These are phyloP conservation scores for Mallotus japonicus DNA, from an alignment of 441 rosid genomes.

Conservation along the genomic window DNA sequence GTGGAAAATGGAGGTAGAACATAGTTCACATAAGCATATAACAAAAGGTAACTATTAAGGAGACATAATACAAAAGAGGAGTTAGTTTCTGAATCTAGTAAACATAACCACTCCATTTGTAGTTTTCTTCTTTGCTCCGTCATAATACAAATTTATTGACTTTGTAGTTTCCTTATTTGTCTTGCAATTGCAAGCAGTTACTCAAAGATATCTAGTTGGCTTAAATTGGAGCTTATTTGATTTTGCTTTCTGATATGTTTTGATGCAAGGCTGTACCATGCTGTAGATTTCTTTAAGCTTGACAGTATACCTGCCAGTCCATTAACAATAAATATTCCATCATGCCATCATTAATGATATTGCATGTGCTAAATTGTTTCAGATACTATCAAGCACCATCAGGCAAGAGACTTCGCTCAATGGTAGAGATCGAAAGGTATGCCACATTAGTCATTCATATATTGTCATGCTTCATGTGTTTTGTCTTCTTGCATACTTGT, in stretches of 20 bases:
- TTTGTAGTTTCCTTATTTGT: background rate
- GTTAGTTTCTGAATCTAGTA: background rate
- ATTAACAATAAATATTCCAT: background rate
- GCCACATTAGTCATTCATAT: slow-evolving; percentile 19
- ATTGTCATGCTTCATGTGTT: background rate
- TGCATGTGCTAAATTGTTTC: slow-evolving; percentile 26
- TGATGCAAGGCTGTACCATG: background rate
- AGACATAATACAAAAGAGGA: background rate
- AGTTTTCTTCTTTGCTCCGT: background rate
- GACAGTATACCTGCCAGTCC: background rate
- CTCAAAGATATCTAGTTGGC: background rate
- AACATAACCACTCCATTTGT: background rate
- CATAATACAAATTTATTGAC: background rate
- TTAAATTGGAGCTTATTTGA: background rate
- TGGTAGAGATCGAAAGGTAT: slow-evolving; percentile 81
- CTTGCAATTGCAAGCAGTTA: background rate
- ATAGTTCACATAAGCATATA: background rate
- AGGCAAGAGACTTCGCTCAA: slow-evolving; percentile 89
- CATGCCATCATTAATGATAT: background rate
- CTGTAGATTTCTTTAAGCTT: background rate
- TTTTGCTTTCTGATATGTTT: background rate
- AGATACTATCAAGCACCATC: slow-evolving; percentile 86
- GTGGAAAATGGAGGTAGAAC: background rate
- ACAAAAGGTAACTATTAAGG: background rate
- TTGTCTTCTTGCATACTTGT: background rate